phyloP scores from a whole-genome alignment of 176 grass and related monocot species.

The Chloris gayana region DNA sequence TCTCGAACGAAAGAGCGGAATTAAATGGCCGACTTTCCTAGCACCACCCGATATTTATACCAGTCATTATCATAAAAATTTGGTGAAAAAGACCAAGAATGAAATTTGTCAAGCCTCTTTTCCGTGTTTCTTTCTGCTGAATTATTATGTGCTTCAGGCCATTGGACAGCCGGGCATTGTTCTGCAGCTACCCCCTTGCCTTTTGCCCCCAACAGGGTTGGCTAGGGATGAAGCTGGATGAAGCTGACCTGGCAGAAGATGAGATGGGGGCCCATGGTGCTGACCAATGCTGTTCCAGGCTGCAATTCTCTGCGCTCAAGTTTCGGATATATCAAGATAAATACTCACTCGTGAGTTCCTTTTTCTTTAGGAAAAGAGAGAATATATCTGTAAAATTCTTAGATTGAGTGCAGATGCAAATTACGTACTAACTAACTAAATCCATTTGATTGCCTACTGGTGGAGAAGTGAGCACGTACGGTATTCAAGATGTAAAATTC shows the following conservation, averaged over 20 bases:
- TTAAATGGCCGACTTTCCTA: conserved; percentile 24
- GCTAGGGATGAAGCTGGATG: conserved; percentile 15
- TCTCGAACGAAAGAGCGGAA: background rate
- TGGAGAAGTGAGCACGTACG: background rate
- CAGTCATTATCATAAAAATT: conserved; percentile 31
- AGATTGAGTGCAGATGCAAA: background rate
- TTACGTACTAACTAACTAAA: background rate
- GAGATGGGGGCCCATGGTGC: conserved; percentile 22
- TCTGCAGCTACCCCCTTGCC: background rate
- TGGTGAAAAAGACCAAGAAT: background rate
- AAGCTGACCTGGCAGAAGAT: conserved; percentile 54
- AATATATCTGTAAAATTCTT: background rate
- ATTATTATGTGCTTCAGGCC: conserved; percentile 10
- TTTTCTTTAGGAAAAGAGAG: background rate
- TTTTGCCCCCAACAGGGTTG: background rate
- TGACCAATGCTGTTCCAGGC: conserved; percentile 46
- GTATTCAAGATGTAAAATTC: background rate
- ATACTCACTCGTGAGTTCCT: background rate
- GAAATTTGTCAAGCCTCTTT: background rate
- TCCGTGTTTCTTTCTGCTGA: background rate
- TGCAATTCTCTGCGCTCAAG: conserved; percentile 19
- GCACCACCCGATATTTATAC: conserved; percentile 11
- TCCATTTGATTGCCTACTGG: background rate
- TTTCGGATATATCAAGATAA: conserved; percentile 42
- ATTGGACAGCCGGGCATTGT: conserved; percentile 9